Percentiles rank a stretch among this genome's conserved stretches.
Conservation (phyloP, 345 rosid species). For the Pistacia integerrima region DNA sequence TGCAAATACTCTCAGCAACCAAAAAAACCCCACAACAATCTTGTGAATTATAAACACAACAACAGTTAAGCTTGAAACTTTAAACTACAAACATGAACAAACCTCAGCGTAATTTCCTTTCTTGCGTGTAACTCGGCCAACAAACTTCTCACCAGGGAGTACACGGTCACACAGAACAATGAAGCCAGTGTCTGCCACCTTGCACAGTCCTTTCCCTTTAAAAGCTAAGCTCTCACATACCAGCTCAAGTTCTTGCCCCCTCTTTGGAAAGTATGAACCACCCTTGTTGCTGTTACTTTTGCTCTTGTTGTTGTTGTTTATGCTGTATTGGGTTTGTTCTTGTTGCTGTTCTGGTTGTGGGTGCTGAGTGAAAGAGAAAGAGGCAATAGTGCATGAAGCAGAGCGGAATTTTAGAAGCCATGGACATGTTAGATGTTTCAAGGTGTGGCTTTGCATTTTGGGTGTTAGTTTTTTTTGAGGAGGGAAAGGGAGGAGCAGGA, state of each 20-base stretch:
- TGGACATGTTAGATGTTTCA: conserved; percentile 41
- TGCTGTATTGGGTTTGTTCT: conserved; percentile 9
- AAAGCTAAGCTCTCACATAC: conserved; percentile 88
- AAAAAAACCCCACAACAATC: neutral
- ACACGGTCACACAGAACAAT: conserved; percentile 89
- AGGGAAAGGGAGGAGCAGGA: neutral
- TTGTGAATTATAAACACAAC: neutral
- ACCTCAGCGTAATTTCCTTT: conserved; percentile 93
- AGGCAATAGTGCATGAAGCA: conserved; percentile 32
- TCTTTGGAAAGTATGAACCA: conserved; percentile 69
- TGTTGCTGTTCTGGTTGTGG: conserved; percentile 14
- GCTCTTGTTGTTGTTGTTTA: conserved; percentile 17
- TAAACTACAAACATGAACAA: neutral
- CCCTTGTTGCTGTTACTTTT: conserved; percentile 15
- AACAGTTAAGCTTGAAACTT: neutral
- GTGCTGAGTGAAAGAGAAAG: conserved; percentile 33
- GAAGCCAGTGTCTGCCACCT: conserved; percentile 77
- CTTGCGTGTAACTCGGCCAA: conserved; percentile 81
- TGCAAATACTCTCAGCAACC: neutral
- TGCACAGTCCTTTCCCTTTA: conserved; percentile 86
- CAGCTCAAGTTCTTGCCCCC: conserved; percentile 75
- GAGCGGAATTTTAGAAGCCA: conserved; percentile 37
- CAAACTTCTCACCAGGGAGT: conserved; percentile 87
- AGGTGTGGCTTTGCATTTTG: conserved; percentile 36
- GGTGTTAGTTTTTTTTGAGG: neutral